A percentile compares a stretch with the other conserved stretches of the same genome.
Conservation (phyloP, 2,329 filamentous ascomycete genomes). For the Fusarium compactum region DNA sequence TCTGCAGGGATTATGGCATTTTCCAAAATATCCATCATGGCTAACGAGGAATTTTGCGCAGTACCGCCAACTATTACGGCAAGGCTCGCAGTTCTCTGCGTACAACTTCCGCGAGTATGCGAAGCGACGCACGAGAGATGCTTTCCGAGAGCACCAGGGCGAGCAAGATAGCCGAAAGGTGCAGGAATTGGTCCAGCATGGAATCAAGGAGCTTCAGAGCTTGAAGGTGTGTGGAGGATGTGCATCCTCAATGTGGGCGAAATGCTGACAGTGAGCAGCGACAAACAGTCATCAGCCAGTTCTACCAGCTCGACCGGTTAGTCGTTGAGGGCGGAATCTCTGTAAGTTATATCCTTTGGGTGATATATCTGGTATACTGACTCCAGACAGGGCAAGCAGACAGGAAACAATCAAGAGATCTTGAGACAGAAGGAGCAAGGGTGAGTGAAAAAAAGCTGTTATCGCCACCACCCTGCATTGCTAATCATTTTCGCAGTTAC, state of each 20-base stretch:
- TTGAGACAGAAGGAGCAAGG: slow-evolving; percentile 83
- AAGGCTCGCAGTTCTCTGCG: slow-evolving; percentile 86
- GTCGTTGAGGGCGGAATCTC: slow-evolving; percentile 91
- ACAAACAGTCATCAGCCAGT: slow-evolving; percentile 94
- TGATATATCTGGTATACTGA: slow-evolving; percentile 23
- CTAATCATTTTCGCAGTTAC: slow-evolving; percentile 32
- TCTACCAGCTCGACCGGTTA: slow-evolving; percentile 90
- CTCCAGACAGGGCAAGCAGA: slow-evolving; percentile 73
- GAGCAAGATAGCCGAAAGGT: slow-evolving; percentile 80
- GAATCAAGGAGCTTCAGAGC: slow-evolving; percentile 85
- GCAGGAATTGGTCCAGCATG: slow-evolving; percentile 91
- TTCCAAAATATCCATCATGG: not conserved
- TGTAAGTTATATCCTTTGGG: slow-evolving; percentile 56
- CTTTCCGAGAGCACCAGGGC: slow-evolving; percentile 83
- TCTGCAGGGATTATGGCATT: slow-evolving; percentile 27
- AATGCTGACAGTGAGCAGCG: slow-evolving; percentile 67
- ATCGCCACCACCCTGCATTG: not conserved
- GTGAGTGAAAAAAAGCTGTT: slow-evolving; percentile 60
- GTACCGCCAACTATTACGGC: slow-evolving; percentile 93
- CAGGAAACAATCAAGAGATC: slow-evolving; percentile 73
- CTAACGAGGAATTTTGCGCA: slow-evolving; percentile 54
- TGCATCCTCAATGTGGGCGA: too few species aligned
- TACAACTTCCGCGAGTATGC: slow-evolving; percentile 99
- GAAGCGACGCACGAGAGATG: slow-evolving; percentile 87
- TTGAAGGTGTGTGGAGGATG: slow-evolving; percentile 76